Conservation (phyloP, 2,329 filamentous ascomycete species). For the Cordyceps fumosorosea region DNA sequence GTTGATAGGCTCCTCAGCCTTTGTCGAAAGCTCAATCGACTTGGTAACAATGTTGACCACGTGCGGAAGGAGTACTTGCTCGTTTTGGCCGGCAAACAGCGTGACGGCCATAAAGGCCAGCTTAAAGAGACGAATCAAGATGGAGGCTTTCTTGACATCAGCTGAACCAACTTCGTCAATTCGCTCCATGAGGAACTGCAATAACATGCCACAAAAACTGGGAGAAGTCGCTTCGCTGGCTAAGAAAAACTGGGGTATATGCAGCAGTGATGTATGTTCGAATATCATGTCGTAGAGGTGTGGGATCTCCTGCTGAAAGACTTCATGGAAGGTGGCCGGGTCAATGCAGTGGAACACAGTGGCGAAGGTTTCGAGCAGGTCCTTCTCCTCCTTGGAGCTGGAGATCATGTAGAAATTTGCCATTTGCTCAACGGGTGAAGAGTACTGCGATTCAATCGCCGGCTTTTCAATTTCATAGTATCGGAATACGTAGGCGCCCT, state of each 20-base stretch:
- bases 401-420: constrained; percentile 93
- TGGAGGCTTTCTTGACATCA: constrained; percentile 87
- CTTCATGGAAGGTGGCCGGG: constrained; percentile 95
- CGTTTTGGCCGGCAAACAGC: constrained; percentile 88
- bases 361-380: constrained; percentile 92
- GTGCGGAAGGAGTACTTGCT: constrained; percentile 89
- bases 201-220: constrained; percentile 94
- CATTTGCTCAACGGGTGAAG: constrained; percentile 84
- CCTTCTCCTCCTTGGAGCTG: constrained; percentile 93
- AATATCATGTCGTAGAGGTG: constrained; percentile 97
- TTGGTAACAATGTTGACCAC: constrained; percentile 96
- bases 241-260: constrained; percentile 96
- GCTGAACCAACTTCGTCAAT: constrained; percentile 91
- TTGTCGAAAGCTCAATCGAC: constrained; percentile 92
- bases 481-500: constrained; percentile 91
- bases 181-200: constrained; percentile 94
- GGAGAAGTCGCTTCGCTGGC: constrained; percentile 98
- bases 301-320: constrained; percentile 95
- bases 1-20: constrained; percentile 95
- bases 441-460: constrained; percentile 62
- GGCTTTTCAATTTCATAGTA: constrained; percentile 92
- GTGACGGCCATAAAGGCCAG: constrained; percentile 99
- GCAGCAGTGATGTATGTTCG: constrained; percentile 86
- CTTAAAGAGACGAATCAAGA: constrained; percentile 91
- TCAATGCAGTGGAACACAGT: constrained; percentile 99